Evolutionary conservation across 2,329 filamentous ascomycete species (phyloP), one percentile per base, ranked within the genome.

Genomic region (Scopulariopsis brevicaulis): DNA sequence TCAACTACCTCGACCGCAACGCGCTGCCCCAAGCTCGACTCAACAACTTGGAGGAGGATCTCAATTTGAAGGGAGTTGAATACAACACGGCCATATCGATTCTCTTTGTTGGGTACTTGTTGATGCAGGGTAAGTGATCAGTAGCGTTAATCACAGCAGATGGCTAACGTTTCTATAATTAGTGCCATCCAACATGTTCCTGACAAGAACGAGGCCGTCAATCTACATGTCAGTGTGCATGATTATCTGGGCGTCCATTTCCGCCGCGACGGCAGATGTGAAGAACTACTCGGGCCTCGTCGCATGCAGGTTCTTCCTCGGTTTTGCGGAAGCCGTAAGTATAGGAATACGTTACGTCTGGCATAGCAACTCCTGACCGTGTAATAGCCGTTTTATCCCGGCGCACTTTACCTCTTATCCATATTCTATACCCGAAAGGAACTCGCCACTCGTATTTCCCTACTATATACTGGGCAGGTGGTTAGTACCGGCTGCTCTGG

Each of bases 401-500:
- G 71, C 6, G 71, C 71, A 0, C 69, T 68, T 4, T 70, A 70
- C 43, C 67, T 70, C 57, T 59, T 70, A 1, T 3, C 77, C 0
- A 65, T 77, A 0, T 81, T 80, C 60, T 89, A 89, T 64, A 87
- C 83, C 0, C 76, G 84, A 22, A 81, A 81, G 62, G 85, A 86
- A 64, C 70, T 86, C 0, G 82, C 78, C 2, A 73, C 84, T 18
- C 74, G 84, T n/a, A 85, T 83, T 25, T 80, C 82, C 14, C 74
- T 85, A 8, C 73, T 73, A 0, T 73, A 78, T 58, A 82, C 82
- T 0, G 86, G 84, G 0, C 82, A 83, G 5, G 73, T 89, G 10
- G 76, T 88, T 4, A 83, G 82, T 0, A 84, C 84, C 0, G 85
- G 85, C 0, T 88, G 89, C 64, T 84, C 83, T 0, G 86, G 84